These are phyloP conservation scores for Rhodotorula babjevae DNA, from an alignment of 768 basidiomycete species.

Conservation along the genomic window DNA sequence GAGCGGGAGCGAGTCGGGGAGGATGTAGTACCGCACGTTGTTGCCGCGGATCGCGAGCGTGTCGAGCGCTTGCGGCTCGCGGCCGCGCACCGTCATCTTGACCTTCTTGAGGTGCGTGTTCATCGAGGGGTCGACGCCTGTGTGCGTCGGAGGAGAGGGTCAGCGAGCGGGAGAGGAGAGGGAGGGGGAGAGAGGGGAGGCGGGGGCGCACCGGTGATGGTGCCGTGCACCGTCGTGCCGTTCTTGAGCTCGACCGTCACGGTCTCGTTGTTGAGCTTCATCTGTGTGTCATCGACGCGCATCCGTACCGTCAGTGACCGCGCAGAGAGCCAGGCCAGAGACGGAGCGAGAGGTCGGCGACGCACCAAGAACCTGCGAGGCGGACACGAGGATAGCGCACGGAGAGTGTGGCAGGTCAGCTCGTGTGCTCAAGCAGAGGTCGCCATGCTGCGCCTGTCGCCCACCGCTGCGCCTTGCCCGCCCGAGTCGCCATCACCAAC, in stretches of 20 bases:
- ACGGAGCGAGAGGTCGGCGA: neutral
- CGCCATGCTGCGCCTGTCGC: no score
- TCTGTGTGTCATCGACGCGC: slow-evolving; percentile 46
- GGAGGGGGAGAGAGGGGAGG: neutral
- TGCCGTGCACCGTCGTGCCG: slow-evolving; percentile 88
- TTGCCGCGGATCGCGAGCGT: slow-evolving; percentile 91
- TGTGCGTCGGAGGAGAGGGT: neutral
- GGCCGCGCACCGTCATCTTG: slow-evolving; percentile 88
- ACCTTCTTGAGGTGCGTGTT: slow-evolving; percentile 98
- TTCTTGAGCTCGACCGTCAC: slow-evolving; percentile 98
- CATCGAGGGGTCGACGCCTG: slow-evolving; percentile 99
- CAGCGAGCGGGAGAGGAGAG: neutral
- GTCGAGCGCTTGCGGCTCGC: slow-evolving; percentile 80
- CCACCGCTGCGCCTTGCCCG: no score
- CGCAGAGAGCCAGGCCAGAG: no score
- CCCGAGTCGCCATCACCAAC: no score
- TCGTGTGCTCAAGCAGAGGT: no score
- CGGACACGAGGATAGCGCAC: neutral
- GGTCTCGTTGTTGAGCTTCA: slow-evolving; percentile 99
- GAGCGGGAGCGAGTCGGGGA: slow-evolving; percentile 93
- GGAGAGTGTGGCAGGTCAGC: neutral
- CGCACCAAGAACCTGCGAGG: slow-evolving; percentile 26
- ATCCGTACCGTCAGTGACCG: no score
- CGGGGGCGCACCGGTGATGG: slow-evolving; percentile 76
- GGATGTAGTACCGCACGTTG: slow-evolving; percentile 91